Evolutionary conservation across 2,329 filamentous ascomycete genomes (phyloP).

Genomic region (Corynespora cassiicola): DNA sequence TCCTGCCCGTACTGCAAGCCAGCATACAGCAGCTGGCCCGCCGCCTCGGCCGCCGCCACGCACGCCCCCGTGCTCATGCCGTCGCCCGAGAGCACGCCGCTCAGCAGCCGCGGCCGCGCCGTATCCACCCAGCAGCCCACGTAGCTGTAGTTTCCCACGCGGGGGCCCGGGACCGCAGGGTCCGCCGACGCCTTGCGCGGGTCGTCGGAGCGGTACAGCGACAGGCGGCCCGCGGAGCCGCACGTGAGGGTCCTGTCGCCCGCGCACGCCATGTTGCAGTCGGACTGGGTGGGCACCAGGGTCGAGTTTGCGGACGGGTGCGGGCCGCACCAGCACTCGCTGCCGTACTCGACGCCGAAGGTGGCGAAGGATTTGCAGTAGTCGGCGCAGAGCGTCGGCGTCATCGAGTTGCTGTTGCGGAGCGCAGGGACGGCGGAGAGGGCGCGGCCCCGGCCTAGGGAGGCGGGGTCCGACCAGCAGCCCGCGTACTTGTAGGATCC

Average conservation of each 20-base stretch:
- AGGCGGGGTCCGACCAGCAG: conserved; percentile 4
- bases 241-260: conserved; percentile 6
- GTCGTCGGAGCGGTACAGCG: conserved; percentile 1
- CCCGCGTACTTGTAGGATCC: conserved; percentile 2
- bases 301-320: neutral
- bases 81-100: neutral
- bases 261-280: conserved; percentile 9
- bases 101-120: neutral
- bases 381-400: conserved; percentile 5
- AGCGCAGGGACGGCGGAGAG: conserved; percentile 4
- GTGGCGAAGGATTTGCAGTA: conserved; percentile 4
- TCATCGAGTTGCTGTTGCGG: conserved; percentile 6
- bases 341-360: conserved; percentile 8
- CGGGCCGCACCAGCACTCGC: conserved; percentile 10
- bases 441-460: conserved; percentile 1
- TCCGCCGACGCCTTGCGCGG: neutral
- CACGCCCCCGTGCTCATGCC: conserved; percentile 5
- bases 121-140: conserved; percentile 2
- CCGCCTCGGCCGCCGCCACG: conserved; percentile 5
- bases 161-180: neutral
- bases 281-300: neutral
- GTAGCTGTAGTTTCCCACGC: conserved; percentile 8
- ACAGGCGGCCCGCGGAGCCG: conserved; percentile 3
- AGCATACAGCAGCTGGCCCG: conserved; percentile 3
- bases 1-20: conserved; percentile 75